Conservation (phyloP, 2,329 filamentous ascomycete genomes). For the Aphanoascus verrucosus region DNA sequence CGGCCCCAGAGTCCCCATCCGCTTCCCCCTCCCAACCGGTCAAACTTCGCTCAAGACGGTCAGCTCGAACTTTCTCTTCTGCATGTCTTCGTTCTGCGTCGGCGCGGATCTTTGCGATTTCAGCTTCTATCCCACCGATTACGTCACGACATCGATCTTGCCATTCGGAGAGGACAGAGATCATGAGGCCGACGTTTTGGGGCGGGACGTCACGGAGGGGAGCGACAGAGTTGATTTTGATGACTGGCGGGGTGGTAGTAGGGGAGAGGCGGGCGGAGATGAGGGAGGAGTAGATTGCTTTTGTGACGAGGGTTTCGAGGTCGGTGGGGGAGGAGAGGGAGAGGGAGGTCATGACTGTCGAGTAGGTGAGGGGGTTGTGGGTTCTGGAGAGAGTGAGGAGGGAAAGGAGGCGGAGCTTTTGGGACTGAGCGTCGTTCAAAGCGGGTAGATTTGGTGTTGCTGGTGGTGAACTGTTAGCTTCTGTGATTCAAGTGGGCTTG, state of each 20-base stretch:
- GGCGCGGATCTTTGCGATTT: slow-evolving; percentile 57
- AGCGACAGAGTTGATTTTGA: slow-evolving; percentile 69
- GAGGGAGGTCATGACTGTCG: slow-evolving; percentile 54
- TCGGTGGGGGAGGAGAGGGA: slow-evolving; percentile 55
- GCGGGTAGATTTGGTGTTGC: slow-evolving; percentile 52
- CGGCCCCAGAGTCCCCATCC: slow-evolving; percentile 16
- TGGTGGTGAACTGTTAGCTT: slow-evolving; percentile 22
- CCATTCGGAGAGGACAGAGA: slow-evolving; percentile 62
- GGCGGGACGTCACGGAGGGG: slow-evolving; percentile 79
- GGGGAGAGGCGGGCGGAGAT: slow-evolving; percentile 78
- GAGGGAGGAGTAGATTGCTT: slow-evolving; percentile 75
- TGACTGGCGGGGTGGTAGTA: slow-evolving; percentile 61
- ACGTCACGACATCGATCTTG: slow-evolving; percentile 64
- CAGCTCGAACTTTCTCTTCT: slow-evolving; percentile 41
- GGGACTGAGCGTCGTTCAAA: slow-evolving; percentile 60
- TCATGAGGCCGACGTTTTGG: slow-evolving; percentile 57
- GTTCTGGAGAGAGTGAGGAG: slow-evolving; percentile 69
- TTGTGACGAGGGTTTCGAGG: slow-evolving; percentile 77
- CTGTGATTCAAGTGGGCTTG: not conserved
- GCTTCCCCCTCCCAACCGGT: slow-evolving; percentile 27
- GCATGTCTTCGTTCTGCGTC: slow-evolving; percentile 46
- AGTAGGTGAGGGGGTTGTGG: slow-evolving; percentile 60
- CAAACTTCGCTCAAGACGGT: slow-evolving; percentile 42
- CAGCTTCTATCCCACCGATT: slow-evolving; percentile 61
- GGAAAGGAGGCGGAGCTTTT: slow-evolving; percentile 84